These are phyloP conservation scores for Neofusicoccum cordaticola DNA, from an alignment of 2,329 filamentous ascomycete genomes.

Conservation along the genomic window DNA sequence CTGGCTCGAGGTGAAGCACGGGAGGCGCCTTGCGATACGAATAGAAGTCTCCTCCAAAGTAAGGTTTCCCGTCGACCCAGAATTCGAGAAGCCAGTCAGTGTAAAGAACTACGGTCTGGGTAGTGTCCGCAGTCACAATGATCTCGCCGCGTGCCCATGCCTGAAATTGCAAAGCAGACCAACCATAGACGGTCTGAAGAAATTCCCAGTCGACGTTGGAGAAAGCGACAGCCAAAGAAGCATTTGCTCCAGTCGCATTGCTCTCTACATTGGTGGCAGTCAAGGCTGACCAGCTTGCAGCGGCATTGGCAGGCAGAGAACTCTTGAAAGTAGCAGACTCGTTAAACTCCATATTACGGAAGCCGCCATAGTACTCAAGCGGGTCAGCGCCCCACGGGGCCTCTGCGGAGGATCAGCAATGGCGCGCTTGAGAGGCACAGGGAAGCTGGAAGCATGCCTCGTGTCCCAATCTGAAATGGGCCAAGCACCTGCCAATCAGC, in stretches of 20 bases:
- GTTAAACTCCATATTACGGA: constrained; percentile 46
- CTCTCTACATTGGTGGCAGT: constrained; percentile 27
- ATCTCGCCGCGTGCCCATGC: constrained; percentile 55
- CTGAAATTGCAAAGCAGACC: constrained; percentile 59
- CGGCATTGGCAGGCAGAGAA: constrained; percentile 51
- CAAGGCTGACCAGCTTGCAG: constrained; percentile 47
- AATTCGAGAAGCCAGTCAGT: constrained; percentile 52
- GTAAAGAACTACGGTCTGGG: constrained; percentile 42
- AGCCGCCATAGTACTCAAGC: constrained; percentile 53
- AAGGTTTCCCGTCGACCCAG: constrained; percentile 50
- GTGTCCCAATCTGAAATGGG: constrained; percentile 58
- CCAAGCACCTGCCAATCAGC: constrained; percentile 53
- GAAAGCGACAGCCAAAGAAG: constrained; percentile 46
- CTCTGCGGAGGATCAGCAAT: constrained; percentile 38
- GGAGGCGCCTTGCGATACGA: constrained; percentile 50
- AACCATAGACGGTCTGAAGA: constrained; percentile 55
- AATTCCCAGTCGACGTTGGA: constrained; percentile 53
- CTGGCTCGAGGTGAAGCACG: constrained; percentile 49
- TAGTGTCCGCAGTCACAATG: constrained; percentile 34
- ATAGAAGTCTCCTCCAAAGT: constrained; percentile 60
- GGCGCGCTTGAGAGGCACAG: constrained; percentile 18
- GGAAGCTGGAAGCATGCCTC: constrained; percentile 43
- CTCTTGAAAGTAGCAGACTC: constrained; percentile 45
- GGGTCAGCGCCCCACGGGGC: constrained; percentile 59
- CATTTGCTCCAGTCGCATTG: constrained; percentile 30